Conservation (phyloP, 164 flowering plant species). For the Platanus orientalis region DNA sequence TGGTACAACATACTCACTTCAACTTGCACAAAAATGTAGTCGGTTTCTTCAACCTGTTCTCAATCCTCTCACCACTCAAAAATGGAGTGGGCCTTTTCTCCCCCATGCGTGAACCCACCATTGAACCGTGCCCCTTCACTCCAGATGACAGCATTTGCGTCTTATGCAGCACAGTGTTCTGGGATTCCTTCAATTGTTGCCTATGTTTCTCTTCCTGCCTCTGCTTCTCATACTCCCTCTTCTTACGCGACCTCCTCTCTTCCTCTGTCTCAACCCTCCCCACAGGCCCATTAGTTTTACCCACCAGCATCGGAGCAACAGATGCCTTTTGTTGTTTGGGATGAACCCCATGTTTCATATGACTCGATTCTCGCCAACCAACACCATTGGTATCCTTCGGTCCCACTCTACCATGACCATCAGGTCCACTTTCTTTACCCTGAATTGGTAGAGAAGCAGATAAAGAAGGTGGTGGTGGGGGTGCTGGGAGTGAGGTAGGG, state of each 20-base stretch:
- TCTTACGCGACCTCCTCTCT: conserved; percentile 80
- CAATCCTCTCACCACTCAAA: conserved; percentile 66
- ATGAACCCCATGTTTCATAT: conserved; percentile 26
- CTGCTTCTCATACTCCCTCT: conserved; percentile 83
- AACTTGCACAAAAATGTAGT: conserved; percentile 92
- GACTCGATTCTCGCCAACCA: conserved; percentile 34
- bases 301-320: conserved; percentile 17
- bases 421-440: conserved; percentile 31
- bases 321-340: conserved; percentile 42
- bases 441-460: conserved; percentile 19
- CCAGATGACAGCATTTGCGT: conserved; percentile 55
- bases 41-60: conserved; percentile 89
- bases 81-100: conserved; percentile 61
- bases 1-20: conserved; percentile 63
- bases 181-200: conserved; percentile 64
- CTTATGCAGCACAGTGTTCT: conserved; percentile 54
- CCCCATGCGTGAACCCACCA: conserved; percentile 64
- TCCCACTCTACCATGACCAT: conserved; percentile 16
- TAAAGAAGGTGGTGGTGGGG: conserved; percentile 46
- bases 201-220: conserved; percentile 73
- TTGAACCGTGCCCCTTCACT: conserved; percentile 55
- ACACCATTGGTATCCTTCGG: conserved; percentile 19
- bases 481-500: conserved; percentile 37
- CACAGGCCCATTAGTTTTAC: conserved; percentile 36
- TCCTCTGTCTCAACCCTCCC: conserved; percentile 90